phyloP scores from a whole-genome alignment of 306 rosid genomes.

The Sechiopsis laciniata region DNA sequence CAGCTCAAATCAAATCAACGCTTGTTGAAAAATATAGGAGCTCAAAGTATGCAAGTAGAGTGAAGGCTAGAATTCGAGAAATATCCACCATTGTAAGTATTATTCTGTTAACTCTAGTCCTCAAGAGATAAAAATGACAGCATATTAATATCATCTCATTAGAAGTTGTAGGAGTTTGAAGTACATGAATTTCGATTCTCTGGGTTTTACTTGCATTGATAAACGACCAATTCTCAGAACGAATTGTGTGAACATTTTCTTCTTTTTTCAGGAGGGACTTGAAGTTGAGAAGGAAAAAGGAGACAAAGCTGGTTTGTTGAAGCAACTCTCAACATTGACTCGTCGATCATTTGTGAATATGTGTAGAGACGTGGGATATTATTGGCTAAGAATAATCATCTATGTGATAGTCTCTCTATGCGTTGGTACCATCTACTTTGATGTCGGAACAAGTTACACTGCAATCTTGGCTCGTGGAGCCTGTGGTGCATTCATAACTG shows the following conservation, averaged over 20 bases:
- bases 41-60: constrained; percentile 51
- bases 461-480: constrained; percentile 93
- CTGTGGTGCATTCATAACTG: constrained; percentile 87
- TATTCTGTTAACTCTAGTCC: not conserved
- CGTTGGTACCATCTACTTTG: constrained; percentile 86
- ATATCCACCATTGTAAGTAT: constrained; percentile 56
- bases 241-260: constrained; percentile 13
- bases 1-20: constrained; percentile 66
- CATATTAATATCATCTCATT: not conserved
- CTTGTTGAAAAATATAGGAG: constrained; percentile 69
- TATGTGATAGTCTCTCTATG: constrained; percentile 74
- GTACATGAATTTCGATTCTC: not conserved
- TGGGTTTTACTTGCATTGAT: not conserved
- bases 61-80: constrained; percentile 55
- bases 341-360: constrained; percentile 77
- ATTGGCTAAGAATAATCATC: constrained; percentile 86
- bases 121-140: not conserved
- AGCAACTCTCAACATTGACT: constrained; percentile 69
- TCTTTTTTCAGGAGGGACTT: constrained; percentile 48
- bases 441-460: constrained; percentile 70
- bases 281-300: constrained; percentile 34
- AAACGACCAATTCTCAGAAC: not conserved
- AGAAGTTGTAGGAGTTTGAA: not conserved
- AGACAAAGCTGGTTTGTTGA: constrained; percentile 83
- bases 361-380: constrained; percentile 95